phyloP scores from a whole-genome alignment of 495 filamentous ascomycete genomes.

The Ramalina intermedia region DNA sequence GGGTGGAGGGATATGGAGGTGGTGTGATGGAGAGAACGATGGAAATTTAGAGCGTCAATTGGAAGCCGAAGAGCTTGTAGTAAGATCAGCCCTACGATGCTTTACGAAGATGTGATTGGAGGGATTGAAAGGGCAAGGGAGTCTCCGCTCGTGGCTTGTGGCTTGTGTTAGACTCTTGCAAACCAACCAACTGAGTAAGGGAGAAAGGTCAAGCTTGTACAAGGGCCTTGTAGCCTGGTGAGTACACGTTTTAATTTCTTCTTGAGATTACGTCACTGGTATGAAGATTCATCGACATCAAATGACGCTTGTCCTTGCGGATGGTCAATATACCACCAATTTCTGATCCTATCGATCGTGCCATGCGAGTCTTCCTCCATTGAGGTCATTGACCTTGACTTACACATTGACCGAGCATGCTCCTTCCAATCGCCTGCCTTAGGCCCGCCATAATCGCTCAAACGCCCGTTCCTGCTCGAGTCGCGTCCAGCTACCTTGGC shows the following conservation, averaged over 20 bases:
- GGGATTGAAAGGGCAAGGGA: no score
- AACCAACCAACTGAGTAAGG: no score
- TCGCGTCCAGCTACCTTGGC: slow-evolving; percentile 25
- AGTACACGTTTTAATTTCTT: no score
- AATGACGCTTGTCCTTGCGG: slow-evolving; percentile 53
- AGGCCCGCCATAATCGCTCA: not conserved
- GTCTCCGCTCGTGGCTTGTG: no score
- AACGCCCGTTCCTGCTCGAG: not conserved
- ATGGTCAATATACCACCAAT: slow-evolving; percentile 45
- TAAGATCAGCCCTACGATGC: not conserved
- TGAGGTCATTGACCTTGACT: not conserved
- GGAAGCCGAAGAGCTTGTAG: slow-evolving; percentile 19
- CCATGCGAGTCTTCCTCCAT: no score
- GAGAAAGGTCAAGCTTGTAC: no score
- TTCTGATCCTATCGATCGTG: slow-evolving; percentile 16
- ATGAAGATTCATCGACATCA: slow-evolving; percentile 74
- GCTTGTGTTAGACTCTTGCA: no score
- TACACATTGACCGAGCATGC: not conserved
- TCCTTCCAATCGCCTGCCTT: not conserved
- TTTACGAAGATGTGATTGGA: not conserved
- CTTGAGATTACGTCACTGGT: no score
- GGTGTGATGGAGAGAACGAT: not conserved
- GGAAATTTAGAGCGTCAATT: slow-evolving; percentile 14
- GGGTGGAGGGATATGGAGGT: not conserved
- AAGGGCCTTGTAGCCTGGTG: no score